Evolutionary conservation across 1,284 basidiomycete genomes (phyloP).

Genomic region (Irpex sp.): DNA sequence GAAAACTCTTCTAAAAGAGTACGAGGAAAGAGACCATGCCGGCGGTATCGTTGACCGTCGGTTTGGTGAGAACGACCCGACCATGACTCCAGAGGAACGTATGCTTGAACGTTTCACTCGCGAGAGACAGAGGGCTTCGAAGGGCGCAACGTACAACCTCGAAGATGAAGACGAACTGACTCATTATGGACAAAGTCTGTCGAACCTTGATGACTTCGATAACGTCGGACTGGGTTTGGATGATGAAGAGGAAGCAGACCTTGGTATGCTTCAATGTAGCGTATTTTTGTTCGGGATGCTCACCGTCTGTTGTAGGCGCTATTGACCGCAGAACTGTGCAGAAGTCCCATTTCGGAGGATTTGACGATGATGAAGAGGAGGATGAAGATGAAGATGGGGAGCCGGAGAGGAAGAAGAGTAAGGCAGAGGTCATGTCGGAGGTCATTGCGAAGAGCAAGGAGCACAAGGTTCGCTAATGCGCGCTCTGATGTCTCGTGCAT

Average conservation of each 20-base stretch:
- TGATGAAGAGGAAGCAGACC: slow-evolving; percentile 61
- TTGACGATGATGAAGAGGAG: slow-evolving; percentile 65
- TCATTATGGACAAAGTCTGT: slow-evolving; percentile 89
- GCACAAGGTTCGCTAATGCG: slow-evolving; percentile 63
- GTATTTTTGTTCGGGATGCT: slow-evolving; percentile 16
- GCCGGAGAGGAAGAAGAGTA: slow-evolving; percentile 83
- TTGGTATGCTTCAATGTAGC: slow-evolving; percentile 21
- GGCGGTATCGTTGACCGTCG: slow-evolving; percentile 93
- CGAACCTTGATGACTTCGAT: slow-evolving; percentile 85
- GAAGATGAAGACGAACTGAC: slow-evolving; percentile 91
- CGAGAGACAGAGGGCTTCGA: slow-evolving; percentile 80
- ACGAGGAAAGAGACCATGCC: slow-evolving; percentile 71
- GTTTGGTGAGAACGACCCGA: slow-evolving; percentile 94
- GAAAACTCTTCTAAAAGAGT: slow-evolving; percentile 87
- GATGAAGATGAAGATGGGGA: slow-evolving; percentile 51
- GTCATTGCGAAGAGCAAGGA: slow-evolving; percentile 97
- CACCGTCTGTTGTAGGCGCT: slow-evolving; percentile 41
- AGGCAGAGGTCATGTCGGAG: slow-evolving; percentile 97
- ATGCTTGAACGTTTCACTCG: slow-evolving; percentile 97
- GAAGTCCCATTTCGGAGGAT: slow-evolving; percentile 83
- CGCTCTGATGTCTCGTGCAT: neutral
- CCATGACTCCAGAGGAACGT: slow-evolving; percentile 90
- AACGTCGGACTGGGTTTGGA: slow-evolving; percentile 71
- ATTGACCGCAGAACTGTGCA: slow-evolving; percentile 66
- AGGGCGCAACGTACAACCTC: slow-evolving; percentile 85